A percentile compares a stretch with the other conserved stretches of the same genome.
phyloP scores from a whole-genome alignment of 495 filamentous ascomycete species.

The Tuber calosporum region DNA sequence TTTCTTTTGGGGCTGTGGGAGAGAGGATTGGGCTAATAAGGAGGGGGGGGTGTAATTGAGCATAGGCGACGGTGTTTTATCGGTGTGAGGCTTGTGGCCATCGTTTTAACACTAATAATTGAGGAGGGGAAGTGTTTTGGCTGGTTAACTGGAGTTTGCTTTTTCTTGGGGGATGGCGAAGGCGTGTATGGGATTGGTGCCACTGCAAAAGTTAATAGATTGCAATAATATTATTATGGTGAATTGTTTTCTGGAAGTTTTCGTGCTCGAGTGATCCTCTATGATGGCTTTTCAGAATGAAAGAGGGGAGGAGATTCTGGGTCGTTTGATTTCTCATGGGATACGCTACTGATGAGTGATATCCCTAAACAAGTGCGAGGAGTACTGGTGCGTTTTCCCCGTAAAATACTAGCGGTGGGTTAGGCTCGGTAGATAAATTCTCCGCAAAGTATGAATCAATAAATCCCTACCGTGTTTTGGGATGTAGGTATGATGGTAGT shows the following conservation, averaged over 20 bases:
- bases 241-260: neutral
- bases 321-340: neutral
- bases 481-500: neutral
- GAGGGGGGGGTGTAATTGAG: neutral
- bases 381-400: neutral
- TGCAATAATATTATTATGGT: neutral
- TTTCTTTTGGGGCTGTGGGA: conserved; percentile 10
- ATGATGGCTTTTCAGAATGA: neutral
- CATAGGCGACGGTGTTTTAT: conserved; percentile 40
- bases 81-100: conserved; percentile 40
- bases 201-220: neutral
- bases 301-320: neutral
- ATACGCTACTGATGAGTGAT: neutral
- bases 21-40: neutral
- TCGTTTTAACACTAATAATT: conserved; percentile 19
- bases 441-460: neutral
- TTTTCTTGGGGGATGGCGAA: neutral
- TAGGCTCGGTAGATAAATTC: neutral
- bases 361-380: neutral
- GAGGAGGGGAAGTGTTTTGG: neutral
- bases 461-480: neutral
- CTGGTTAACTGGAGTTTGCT: neutral
- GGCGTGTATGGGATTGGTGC: neutral
- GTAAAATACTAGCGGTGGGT: neutral
- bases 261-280: neutral